These are phyloP conservation scores for Elongisporangium prolatum DNA, from an alignment of 352 stramenopile genomes.

Conservation along the genomic window DNA sequence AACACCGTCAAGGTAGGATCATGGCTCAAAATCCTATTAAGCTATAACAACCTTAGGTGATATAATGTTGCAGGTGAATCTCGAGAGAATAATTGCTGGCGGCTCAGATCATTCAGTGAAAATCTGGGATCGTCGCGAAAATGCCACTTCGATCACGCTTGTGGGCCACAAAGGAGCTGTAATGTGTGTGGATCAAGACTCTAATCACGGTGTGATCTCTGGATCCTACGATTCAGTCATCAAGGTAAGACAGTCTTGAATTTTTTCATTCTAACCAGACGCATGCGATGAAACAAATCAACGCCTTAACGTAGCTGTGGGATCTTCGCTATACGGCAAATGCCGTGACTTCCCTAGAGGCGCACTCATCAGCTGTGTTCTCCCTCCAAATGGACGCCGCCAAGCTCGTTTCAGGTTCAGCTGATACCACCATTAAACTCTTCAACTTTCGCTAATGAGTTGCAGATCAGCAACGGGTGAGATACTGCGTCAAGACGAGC, in stretches of 20 bases:
- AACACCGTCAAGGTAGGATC: slow-evolving; percentile 20
- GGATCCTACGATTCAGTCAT: slow-evolving; percentile 26
- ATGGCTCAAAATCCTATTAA: background rate
- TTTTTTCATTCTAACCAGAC: no score
- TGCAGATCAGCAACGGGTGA: background rate
- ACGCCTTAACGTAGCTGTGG: slow-evolving; percentile 9
- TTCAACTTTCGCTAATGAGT: slow-evolving; percentile 21
- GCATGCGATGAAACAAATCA: no score
- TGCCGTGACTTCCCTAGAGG: slow-evolving; percentile 16
- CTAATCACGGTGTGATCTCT: slow-evolving; percentile 15
- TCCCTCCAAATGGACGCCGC: slow-evolving; percentile 21
- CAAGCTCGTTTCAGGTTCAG: slow-evolving; percentile 27
- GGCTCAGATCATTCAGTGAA: slow-evolving; percentile 22
- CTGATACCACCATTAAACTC: slow-evolving; percentile 29
- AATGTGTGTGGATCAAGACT: slow-evolving; percentile 24
- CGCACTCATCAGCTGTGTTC: slow-evolving; percentile 26
- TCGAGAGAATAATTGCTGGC: slow-evolving; percentile 13
- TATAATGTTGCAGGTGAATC: slow-evolving; percentile 7
- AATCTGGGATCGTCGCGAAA: slow-evolving; percentile 23
- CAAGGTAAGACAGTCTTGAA: slow-evolving; percentile 9
- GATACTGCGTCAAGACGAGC: no score
- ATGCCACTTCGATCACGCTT: slow-evolving; percentile 11
- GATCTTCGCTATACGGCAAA: slow-evolving; percentile 12
- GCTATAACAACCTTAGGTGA: background rate
- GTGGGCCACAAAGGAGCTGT: slow-evolving; percentile 16